Evolutionary conservation across 345 rosid genomes (phyloP).

Genomic region (Passiflora organensis): DNA sequence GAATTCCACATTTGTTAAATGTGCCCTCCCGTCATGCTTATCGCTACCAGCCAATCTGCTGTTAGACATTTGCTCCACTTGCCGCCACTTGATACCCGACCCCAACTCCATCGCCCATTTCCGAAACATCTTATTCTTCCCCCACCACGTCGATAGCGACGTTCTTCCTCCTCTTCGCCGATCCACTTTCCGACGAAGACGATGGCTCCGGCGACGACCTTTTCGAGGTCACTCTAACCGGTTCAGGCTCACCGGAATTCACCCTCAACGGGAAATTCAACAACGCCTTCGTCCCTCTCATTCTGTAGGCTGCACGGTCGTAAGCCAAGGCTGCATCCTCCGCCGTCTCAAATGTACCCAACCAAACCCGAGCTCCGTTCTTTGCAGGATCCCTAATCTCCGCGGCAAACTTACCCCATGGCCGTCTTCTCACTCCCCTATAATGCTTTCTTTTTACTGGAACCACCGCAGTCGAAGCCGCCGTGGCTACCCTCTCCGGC

Average conservation of each 20-base stretch:
- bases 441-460: slow-evolving; percentile 68
- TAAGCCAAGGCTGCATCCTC: slow-evolving; percentile 98
- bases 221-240: slow-evolving; percentile 81
- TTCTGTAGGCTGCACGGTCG: slow-evolving; percentile 87
- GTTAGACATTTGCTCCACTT: slow-evolving; percentile 29
- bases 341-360: slow-evolving; percentile 95
- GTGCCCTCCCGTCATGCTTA: too few species aligned
- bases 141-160: slow-evolving; percentile 12
- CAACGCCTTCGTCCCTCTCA: slow-evolving; percentile 92
- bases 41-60: slow-evolving; percentile 29
- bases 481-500: slow-evolving; percentile 8
- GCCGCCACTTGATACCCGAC: slow-evolving; percentile 35
- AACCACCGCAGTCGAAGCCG: slow-evolving; percentile 20
- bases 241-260: slow-evolving; percentile 95
- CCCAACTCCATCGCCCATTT: slow-evolving; percentile 23
- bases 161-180: slow-evolving; percentile 61
- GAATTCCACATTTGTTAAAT: too few species aligned
- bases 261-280: slow-evolving; percentile 85
- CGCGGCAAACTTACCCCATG: slow-evolving; percentile 99
- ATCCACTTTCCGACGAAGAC: slow-evolving; percentile 40
- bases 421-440: slow-evolving; percentile 93
- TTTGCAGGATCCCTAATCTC: slow-evolving; percentile 98
- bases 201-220: slow-evolving; percentile 50
- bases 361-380: slow-evolving; percentile 97
- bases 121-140: slow-evolving; percentile 22